Base-by-base conservation (phyloP, 2,329 filamentous ascomycete species). In the Orbilia blumenaviensis region DNA sequence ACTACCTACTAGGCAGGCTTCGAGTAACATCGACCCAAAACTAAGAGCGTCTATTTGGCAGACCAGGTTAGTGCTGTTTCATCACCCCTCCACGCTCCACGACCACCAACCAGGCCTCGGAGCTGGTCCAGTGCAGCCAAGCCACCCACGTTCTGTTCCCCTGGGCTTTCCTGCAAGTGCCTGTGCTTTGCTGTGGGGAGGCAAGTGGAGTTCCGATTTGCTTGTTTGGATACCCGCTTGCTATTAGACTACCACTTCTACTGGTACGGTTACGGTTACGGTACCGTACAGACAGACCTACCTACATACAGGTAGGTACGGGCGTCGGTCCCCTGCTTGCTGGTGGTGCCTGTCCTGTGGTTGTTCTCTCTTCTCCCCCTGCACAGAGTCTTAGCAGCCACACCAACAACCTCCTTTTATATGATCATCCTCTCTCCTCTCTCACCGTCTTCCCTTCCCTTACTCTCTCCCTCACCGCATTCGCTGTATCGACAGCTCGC, bases 331-430 rank as follows among this genome's bases (percentile, higher is more conserved):
- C 48, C 54, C 32, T 60, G 54, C 41, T 60, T 18, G 36, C 23
- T 46, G 8, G 32, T 25, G 27, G 48, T 32, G 48, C 48, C 48
- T 44, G 34, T n/a, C 36, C n/a, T n/a, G n/a, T n/a, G n/a, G n/a
- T n/a, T n/a, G n/a, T n/a, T n/a, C n/a, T n/a, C n/a, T n/a, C n/a
- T 29, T 34, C 16, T 61, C 32, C 38, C 29, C 52, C 18, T 56
- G 52, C 29, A 23, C 1, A 18, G n/a, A n/a, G 32, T 58, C 36
- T 60, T 61, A 44, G 66, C 61, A 61, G 58, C 67, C 48, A 56
- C 68, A 73, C 62, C 68, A 62, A 42, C 48, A 60, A 41, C 44
- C 54, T 56, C 64, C 64, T 69, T 76, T 76, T 69, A 69, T 76
- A 69, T 64, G 71, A 75, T 75, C 71, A 54, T 41, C 54, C 72